Percentiles rank a stretch among this genome's conserved stretches.
Evolutionary conservation across 2,329 filamentous ascomycete species (phyloP).

Genomic region (Capronia coronata): DNA sequence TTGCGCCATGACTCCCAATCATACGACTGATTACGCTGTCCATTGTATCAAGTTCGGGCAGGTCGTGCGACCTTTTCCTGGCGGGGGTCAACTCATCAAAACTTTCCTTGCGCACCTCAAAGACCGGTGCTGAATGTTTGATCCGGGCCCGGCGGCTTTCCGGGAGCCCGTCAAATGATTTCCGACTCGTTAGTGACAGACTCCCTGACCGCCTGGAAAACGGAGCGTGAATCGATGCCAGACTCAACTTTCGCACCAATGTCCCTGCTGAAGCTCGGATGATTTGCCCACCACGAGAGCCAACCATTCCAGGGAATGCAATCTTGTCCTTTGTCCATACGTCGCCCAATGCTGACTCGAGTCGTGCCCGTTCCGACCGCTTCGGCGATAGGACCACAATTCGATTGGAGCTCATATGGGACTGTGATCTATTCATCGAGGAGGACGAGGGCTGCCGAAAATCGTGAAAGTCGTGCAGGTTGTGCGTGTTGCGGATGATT

Average conservation of each 20-base stretch:
- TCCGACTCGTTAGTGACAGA: constrained; percentile 35
- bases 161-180: constrained; percentile 24
- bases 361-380: constrained; percentile 65
- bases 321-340: constrained; percentile 78
- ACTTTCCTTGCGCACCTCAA: constrained; percentile 25
- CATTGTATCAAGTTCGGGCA: constrained; percentile 27
- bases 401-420: constrained; percentile 62
- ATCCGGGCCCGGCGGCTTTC: constrained; percentile 14
- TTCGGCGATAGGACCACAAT: constrained; percentile 67
- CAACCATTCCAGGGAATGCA: constrained; percentile 75
- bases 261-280: constrained; percentile 74
- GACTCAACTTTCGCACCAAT: constrained; percentile 81
- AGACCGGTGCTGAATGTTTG: constrained; percentile 20
- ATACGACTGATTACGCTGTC: constrained; percentile 27
- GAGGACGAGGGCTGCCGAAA: constrained; percentile 32
- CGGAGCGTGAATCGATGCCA: constrained; percentile 68
- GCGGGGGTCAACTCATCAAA: constrained; percentile 13
- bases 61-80: constrained; percentile 18
- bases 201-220: constrained; percentile 67
- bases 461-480: constrained; percentile 52
- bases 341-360: constrained; percentile 68
- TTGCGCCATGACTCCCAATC: constrained; percentile 22
- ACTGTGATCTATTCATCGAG: constrained; percentile 69
- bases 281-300: constrained; percentile 60
- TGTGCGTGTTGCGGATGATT: constrained; percentile 78